Conservation (phyloP, 192 early-diverging fungal genomes). For the Backusella tarrabulga region DNA sequence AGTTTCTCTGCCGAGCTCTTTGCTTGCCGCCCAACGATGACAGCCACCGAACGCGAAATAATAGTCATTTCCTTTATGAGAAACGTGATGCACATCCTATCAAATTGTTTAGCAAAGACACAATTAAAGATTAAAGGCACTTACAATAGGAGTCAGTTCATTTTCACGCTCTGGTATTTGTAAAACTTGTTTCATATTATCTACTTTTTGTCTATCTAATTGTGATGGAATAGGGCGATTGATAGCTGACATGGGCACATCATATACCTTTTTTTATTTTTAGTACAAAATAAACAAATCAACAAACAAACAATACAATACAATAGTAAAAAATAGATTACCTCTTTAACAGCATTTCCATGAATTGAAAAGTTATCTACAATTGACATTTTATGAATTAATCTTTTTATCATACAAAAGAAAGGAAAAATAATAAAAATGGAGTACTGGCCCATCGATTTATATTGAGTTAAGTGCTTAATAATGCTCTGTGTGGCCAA, state of each 20-base stretch:
- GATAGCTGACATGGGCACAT: conserved; percentile 17
- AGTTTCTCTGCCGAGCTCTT: conserved; percentile 13
- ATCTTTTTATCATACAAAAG: background rate
- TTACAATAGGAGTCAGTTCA: conserved; percentile 26
- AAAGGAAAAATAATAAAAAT: background rate
- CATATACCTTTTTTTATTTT: conserved; percentile 10
- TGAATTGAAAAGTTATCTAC: conserved; percentile 31
- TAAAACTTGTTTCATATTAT: conserved; percentile 14
- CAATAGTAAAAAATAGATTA: background rate
- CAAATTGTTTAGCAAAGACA: background rate
- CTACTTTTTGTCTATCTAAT: conserved; percentile 21
- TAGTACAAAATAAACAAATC: background rate
- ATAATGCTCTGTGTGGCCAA: background rate
- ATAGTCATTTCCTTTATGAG: conserved; percentile 24
- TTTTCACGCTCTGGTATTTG: background rate
- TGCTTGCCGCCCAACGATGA: conserved; percentile 27
- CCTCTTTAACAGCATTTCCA: conserved; percentile 17
- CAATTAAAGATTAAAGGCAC: background rate
- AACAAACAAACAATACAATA: background rate
- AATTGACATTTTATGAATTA: background rate
- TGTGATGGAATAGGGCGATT: conserved; percentile 24
- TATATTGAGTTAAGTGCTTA: background rate
- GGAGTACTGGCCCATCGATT: background rate
- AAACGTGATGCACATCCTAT: conserved; percentile 25
- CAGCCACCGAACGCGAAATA: conserved; percentile 28